Evolutionary conservation across 108 stramenopile genomes (phyloP).

Genomic region (Nannochloropsis granulata): DNA sequence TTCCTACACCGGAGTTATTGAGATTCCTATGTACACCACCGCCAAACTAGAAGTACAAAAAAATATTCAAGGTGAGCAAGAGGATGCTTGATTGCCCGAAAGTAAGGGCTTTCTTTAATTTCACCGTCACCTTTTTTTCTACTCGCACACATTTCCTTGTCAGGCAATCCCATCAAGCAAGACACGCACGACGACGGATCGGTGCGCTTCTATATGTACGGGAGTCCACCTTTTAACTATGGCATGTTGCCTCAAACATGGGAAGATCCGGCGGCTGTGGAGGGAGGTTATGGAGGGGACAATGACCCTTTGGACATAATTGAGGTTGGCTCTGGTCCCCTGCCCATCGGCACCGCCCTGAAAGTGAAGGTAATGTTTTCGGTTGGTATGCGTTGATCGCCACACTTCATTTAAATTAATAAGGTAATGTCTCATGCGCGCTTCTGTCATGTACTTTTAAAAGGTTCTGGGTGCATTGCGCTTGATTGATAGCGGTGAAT

Average conservation of each 20-base stretch:
- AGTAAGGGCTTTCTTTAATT: neutral
- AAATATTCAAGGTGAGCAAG: constrained; percentile 9
- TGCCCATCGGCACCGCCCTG: constrained; percentile 73
- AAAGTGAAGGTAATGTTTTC: constrained; percentile 70
- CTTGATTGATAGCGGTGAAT: constrained; percentile 93
- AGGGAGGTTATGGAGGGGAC: constrained; percentile 75
- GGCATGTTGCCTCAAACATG: constrained; percentile 92
- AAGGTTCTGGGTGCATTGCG: constrained; percentile 50
- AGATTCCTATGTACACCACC: constrained; percentile 84
- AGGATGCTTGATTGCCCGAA: neutral
- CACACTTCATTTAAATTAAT: neutral
- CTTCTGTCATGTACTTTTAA: neutral
- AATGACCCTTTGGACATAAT: constrained; percentile 95
- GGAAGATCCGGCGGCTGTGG: constrained; percentile 75
- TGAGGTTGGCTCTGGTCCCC: constrained; percentile 63
- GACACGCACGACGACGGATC: constrained; percentile 82
- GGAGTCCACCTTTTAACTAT: constrained; percentile 94
- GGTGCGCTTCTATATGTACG: constrained; percentile 88
- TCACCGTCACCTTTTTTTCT: neutral
- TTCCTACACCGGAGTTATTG: constrained; percentile 64
- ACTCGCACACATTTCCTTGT: neutral
- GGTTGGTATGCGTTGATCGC: no score
- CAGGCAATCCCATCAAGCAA: constrained; percentile 43
- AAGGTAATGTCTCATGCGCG: neutral
- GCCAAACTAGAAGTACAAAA: constrained; percentile 96